Evolutionary conservation across 371 early-diverging fungal genomes (phyloP), one percentile per base, ranked within the genome.

Genomic region (Homolaphlyctis polyrhiza): DNA sequence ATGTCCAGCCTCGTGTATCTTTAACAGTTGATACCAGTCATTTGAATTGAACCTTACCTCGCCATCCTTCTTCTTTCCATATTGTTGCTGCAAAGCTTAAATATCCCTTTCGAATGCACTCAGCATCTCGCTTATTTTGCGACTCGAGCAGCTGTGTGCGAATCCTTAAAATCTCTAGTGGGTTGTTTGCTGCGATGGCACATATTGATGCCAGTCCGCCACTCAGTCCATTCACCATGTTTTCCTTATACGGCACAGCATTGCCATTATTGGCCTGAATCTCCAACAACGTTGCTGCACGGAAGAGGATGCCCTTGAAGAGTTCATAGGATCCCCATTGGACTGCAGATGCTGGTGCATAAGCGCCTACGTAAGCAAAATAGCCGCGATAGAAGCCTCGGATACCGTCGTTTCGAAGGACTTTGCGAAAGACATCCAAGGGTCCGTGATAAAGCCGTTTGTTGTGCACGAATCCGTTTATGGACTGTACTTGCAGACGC

Each of bases 321-420:
- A 70, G 64, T 55, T 78, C 78, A 58, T 74, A 78, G 8, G 73
- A 39, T 1, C 78, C 78, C 78, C 78, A 78, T 57, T 78, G 78
- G 1, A 78, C 75, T 0, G 78, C 78, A 18, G 71, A 71, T 13
- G 71, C 78, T 0, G 78, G 78, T 8, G 75, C 78, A 45, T 71
- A 78, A 3, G 78, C 71, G 14, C 70, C 62, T 2, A 77, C 69
- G 54, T 77, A 74, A 14, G 71, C 75, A 11, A 64, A 18, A 61
- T 74, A 78, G 8, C 78, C 78, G 28, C 78, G 60, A 66, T 70
- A 74, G 36, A 78, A 70, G 28, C 75, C 78, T 4, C 65, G 58
- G 0, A 45, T 30, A 0, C 78, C 78, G 34, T 78, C 75, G 1
- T 35, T 23, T 4, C 62, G 48, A 18, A 66, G 28, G 30, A 78